phyloP scores from a whole-genome alignment of 75 land plant species.

The Cupressus sempervirens region DNA sequence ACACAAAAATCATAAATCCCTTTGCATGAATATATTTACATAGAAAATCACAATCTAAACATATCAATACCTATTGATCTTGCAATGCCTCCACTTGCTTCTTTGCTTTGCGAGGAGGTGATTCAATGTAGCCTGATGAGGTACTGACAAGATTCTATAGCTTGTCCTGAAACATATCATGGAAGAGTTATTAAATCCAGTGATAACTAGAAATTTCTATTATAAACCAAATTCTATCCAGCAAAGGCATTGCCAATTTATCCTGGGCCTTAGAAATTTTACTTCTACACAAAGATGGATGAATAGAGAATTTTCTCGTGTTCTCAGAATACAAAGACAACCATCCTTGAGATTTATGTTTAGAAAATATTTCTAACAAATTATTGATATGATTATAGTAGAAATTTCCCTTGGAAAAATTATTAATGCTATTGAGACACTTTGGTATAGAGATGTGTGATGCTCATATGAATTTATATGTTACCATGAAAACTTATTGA shows the following conservation, averaged over 20 bases:
- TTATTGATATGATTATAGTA: too few relatives aligned
- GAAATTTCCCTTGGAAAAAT: too few relatives aligned
- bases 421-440: too few relatives aligned
- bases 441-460: too few relatives aligned
- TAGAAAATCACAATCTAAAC: not conserved
- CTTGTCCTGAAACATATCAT: not conserved
- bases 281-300: too few relatives aligned
- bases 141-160: conserved; percentile 5
- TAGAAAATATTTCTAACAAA: too few relatives aligned
- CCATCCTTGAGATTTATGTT: too few relatives aligned
- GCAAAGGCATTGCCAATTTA: not conserved
- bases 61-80: conserved; percentile 49
- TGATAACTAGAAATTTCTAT: not conserved
- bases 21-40: not conserved
- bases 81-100: conserved; percentile 56
- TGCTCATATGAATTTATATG: too few relatives aligned
- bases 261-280: not conserved
- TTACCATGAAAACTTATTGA: too few relatives aligned
- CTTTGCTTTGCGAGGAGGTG: conserved; percentile 42
- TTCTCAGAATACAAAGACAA: too few relatives aligned
- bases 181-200: not conserved
- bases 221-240: not conserved
- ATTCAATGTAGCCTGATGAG: conserved; percentile 17
- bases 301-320: too few relatives aligned
- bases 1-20: not conserved